These are phyloP conservation scores for Cyberlindnera petersonii DNA, from an alignment of 805 yeast genomes.

Conservation along the genomic window DNA sequence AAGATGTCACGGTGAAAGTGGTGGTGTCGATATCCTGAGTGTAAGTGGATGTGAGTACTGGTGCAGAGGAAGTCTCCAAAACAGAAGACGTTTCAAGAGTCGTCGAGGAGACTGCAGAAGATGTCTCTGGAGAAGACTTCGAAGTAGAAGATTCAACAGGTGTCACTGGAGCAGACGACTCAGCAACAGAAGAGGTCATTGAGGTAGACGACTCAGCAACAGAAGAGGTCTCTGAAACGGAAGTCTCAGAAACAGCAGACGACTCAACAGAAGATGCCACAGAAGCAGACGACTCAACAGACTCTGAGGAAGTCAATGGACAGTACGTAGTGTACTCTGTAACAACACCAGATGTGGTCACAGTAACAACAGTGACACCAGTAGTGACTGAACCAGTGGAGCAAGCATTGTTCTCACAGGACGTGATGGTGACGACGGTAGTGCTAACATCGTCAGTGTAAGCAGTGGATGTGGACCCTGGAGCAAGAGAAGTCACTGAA, in stretches of 20 bases:
- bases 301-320: constrained; percentile 27
- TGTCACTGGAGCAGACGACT: not conserved
- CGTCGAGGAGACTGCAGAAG: too few species aligned
- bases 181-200: not conserved
- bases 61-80: too few species aligned
- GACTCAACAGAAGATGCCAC: not conserved
- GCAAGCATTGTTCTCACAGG: constrained; percentile 28
- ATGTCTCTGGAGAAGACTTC: not conserved
- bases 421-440: constrained; percentile 23
- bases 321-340: constrained; percentile 41
- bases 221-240: not conserved
- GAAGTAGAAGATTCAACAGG: constrained; percentile 12
- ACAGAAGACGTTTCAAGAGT: too few species aligned
- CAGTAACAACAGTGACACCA: constrained; percentile 24
- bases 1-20: too few species aligned
- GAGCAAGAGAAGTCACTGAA: too few species aligned
- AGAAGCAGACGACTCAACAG: constrained; percentile 1
- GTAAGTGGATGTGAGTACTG: too few species aligned
- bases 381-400: constrained; percentile 27
- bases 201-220: not conserved
- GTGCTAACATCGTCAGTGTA: constrained; percentile 19
- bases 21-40: too few species aligned
- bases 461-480: constrained; percentile 3
- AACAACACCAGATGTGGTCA: constrained; percentile 14
- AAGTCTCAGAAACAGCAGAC: not conserved